Evolutionary conservation across 2,329 filamentous ascomycete species (phyloP).

Genomic region (Zalaria sp.): DNA sequence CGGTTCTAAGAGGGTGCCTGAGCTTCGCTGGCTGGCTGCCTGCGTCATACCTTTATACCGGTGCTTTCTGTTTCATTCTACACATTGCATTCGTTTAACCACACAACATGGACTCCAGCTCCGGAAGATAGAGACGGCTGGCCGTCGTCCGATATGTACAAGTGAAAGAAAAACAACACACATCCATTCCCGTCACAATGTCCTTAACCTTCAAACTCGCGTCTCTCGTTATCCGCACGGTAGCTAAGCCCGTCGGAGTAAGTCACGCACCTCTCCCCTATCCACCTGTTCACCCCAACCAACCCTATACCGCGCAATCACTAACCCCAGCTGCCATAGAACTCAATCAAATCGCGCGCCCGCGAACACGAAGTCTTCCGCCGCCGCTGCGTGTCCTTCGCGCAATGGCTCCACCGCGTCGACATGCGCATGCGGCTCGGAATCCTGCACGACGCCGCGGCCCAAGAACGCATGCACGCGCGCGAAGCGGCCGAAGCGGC

Average conservation of each 20-base stretch:
- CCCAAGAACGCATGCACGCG: slow-evolving; percentile 36
- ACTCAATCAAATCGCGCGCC: slow-evolving; percentile 52
- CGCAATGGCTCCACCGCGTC: slow-evolving; percentile 48
- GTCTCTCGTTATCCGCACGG: slow-evolving; percentile 48
- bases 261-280: slow-evolving; percentile 11
- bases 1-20: too few relatives aligned
- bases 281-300: slow-evolving; percentile 1
- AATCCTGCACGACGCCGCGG: slow-evolving; percentile 46
- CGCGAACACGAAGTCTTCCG: slow-evolving; percentile 56
- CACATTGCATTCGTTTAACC: too few relatives aligned
- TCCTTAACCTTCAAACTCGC: slow-evolving; percentile 53
- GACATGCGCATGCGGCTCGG: slow-evolving; percentile 57
- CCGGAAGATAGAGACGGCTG: too few relatives aligned
- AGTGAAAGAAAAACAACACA: too few relatives aligned
- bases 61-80: too few relatives aligned
- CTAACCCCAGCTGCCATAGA: slow-evolving; percentile 28
- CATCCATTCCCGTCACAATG: slow-evolving; percentile 27
- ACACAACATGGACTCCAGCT: too few relatives aligned
- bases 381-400: slow-evolving; percentile 44
- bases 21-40: too few relatives aligned
- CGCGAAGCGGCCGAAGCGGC: slow-evolving; percentile 42
- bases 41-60: too few relatives aligned
- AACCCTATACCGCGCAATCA: neutral
- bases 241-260: slow-evolving; percentile 56
- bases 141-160: too few relatives aligned